Conservation (phyloP, 805 yeast species). For the Kodamaea kaohsiungensis region DNA sequence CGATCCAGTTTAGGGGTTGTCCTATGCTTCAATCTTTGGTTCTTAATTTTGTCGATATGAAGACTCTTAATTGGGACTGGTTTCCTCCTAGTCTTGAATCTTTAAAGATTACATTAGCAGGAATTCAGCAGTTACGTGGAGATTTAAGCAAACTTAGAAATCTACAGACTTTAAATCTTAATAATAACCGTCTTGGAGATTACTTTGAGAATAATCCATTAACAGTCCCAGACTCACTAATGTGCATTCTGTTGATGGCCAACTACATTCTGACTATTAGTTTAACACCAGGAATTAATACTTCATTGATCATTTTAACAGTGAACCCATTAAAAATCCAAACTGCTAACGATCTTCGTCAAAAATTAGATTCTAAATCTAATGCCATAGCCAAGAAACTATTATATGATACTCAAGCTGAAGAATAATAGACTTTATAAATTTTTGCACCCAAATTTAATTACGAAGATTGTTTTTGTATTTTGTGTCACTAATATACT, state of each 20-base stretch:
- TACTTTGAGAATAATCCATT: neutral
- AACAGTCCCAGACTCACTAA: neutral
- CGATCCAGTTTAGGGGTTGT: neutral
- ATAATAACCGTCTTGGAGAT: neutral
- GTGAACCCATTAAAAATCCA: neutral
- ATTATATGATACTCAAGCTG: neutral
- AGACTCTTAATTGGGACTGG: neutral
- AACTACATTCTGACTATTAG: neutral
- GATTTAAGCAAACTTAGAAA: too few species aligned
- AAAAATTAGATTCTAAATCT: neutral
- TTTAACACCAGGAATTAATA: neutral
- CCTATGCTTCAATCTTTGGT: neutral
- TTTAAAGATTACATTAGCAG: neutral
- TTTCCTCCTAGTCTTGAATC: neutral
- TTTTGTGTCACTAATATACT: neutral
- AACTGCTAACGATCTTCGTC: neutral
- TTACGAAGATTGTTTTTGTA: neutral
- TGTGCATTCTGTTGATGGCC: neutral
- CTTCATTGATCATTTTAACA: neutral
- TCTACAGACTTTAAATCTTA: neutral
- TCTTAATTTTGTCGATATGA: neutral
- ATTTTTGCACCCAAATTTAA: neutral
- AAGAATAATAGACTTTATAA: too few species aligned
- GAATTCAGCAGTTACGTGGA: neutral
- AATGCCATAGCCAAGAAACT: neutral